Base-by-base conservation (phyloP, 2,329 filamentous ascomycete genomes). In the Fusarium siculi region DNA sequence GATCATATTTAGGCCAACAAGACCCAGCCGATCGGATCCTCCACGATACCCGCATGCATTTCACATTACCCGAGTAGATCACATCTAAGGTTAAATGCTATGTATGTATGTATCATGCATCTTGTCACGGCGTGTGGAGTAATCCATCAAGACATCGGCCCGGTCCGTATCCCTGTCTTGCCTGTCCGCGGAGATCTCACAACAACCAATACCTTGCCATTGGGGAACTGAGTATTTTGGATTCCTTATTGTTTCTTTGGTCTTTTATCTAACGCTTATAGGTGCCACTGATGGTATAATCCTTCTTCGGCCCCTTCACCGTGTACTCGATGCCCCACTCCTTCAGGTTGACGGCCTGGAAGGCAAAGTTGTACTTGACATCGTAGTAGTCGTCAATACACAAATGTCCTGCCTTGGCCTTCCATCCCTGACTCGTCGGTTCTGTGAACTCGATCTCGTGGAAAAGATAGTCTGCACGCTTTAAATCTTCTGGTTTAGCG, bases 381-480 rank as follows among this genome's bases (percentile, higher is more conserved):
- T 92, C 86, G 77, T 95, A 95, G 72, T 90, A 90, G 76, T 95
- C 93, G 32, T 92, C 86, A 28, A 90, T 86, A 78, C 93, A 95
- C 25, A 93, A 82, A 79, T 95, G 93, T 18, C 89, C 88, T 1
- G 91, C 90, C 73, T 86, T 90, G 0, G 92, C 93, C 46, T 83
- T 81, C 90, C 92, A 93, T 2, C 87, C 87, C 60, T 82, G 82
- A 1, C 79, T 75, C 1, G 79, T 71, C 21, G 78, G 67, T 7
- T 75, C 70, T 28, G 83, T 66, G 73, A 95, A 93, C 64, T 92
- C 87, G n/a, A 95, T 83, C 70, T 91, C 87, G 76, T 95, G 93
- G 80, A 95, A 96, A 25, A 95, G 83, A 71, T 94, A 93, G 77
- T 94, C 93, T 0, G 91, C 90, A 19, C 86, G 86, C 61, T 84